A percentile compares a stretch with the other conserved stretches of the same genome.
Conservation (phyloP, 1,284 basidiomycete species). For the Termitomyces sp. region DNA sequence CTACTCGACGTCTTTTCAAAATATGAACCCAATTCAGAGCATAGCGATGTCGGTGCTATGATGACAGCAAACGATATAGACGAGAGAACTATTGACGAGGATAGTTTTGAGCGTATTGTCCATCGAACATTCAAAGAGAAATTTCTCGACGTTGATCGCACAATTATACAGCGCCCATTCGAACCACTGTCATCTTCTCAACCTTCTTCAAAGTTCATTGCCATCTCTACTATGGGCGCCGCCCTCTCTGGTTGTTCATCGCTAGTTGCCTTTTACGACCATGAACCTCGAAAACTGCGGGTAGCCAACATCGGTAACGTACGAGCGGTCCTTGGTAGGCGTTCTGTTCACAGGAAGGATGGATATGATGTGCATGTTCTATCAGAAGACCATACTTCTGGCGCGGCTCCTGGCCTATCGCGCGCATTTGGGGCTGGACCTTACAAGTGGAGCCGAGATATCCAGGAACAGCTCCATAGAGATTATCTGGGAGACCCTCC, state of each 20-base stretch:
- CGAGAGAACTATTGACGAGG: background rate
- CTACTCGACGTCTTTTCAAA: background rate
- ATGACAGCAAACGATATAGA: background rate
- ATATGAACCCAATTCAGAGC: background rate
- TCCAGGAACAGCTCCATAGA: conserved; percentile 25
- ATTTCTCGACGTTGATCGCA: background rate
- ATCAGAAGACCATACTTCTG: conserved; percentile 44
- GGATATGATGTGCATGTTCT: conserved; percentile 52
- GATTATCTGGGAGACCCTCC: conserved; percentile 25
- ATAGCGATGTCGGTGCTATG: background rate
- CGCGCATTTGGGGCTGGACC: conserved; percentile 32
- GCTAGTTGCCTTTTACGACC: conserved; percentile 44
- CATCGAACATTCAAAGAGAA: background rate
- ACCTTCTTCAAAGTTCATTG: background rate
- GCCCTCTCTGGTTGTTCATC: conserved; percentile 29
- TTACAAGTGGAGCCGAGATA: conserved; percentile 31
- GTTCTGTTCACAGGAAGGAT: conserved; percentile 20
- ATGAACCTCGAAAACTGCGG: conserved; percentile 35
- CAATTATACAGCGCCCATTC: background rate
- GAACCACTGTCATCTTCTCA: background rate
- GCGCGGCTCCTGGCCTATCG: conserved; percentile 21
- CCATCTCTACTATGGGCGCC: conserved; percentile 1
- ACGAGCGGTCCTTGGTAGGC: conserved; percentile 57
- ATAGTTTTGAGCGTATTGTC: background rate
- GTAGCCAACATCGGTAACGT: conserved; percentile 55